phyloP scores from a whole-genome alignment of 306 rosid genomes.

The Quercus mongolica region DNA sequence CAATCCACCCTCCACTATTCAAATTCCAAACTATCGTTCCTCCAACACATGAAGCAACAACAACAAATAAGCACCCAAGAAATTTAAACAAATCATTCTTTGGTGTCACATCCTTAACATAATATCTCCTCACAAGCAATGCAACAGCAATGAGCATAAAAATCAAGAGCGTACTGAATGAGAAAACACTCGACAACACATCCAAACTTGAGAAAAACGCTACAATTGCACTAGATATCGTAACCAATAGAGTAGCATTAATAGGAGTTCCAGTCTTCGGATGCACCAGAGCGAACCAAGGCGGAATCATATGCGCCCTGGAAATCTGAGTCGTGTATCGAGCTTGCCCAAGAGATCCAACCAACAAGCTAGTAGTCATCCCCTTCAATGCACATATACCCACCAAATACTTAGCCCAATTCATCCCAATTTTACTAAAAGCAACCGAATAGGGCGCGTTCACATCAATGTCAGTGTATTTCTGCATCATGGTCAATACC shows the following conservation, averaged over 20 bases:
- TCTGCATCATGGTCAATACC: conserved; percentile 51
- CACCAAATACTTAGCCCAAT: conserved; percentile 76
- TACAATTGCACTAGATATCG: conserved; percentile 50
- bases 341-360: conserved; percentile 87
- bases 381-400: conserved; percentile 87
- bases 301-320: conserved; percentile 83
- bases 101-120: conserved; percentile 43
- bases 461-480: conserved; percentile 42
- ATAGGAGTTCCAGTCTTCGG: conserved; percentile 85
- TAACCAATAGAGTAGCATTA: conserved; percentile 72
- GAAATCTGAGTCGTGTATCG: conserved; percentile 95
- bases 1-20: conserved; percentile 47
- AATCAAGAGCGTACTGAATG: conserved; percentile 72
- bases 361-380: conserved; percentile 89
- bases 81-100: conserved; percentile 34
- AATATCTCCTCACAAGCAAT: conserved; percentile 72
- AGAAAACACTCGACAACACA: conserved; percentile 81
- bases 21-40: conserved; percentile 52
- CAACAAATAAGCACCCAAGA: conserved; percentile 40
- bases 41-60: conserved; percentile 45
- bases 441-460: conserved; percentile 77
- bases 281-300: conserved; percentile 79
- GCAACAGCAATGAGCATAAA: conserved; percentile 85
- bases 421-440: conserved; percentile 68
- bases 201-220: conserved; percentile 85